These are phyloP conservation scores for Leucocoprinus birnbaumii DNA, from an alignment of 768 basidiomycete genomes.

Conservation along the genomic window DNA sequence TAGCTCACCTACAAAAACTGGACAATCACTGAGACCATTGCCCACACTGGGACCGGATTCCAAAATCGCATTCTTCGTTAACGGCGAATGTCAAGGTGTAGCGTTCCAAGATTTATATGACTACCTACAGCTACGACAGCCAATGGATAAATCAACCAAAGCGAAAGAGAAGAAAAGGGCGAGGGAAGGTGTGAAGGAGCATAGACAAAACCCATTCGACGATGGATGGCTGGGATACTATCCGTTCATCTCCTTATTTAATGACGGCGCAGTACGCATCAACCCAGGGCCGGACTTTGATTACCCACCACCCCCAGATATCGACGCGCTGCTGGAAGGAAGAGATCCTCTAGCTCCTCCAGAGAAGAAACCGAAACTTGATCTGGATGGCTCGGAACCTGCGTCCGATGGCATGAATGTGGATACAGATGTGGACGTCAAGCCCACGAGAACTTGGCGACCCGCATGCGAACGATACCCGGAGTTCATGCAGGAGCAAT, in stretches of 20 bases:
- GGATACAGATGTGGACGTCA: slow-evolving; percentile 6
- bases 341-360: slow-evolving; percentile 5
- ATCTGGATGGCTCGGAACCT: not conserved
- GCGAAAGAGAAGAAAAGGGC: slow-evolving; percentile 60
- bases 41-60: slow-evolving; percentile 65
- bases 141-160: slow-evolving; percentile 53
- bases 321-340: slow-evolving; percentile 59
- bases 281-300: slow-evolving; percentile 91
- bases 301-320: slow-evolving; percentile 74
- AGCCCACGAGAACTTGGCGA: slow-evolving; percentile 58
- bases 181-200: slow-evolving; percentile 70
- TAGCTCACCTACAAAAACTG: slow-evolving; percentile 28
- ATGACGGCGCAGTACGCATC: slow-evolving; percentile 77
- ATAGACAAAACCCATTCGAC: slow-evolving; percentile 83
- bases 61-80: slow-evolving; percentile 85
- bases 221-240: slow-evolving; percentile 96
- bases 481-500: slow-evolving; percentile 85
- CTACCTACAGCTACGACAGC: slow-evolving; percentile 77
- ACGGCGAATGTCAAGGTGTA: slow-evolving; percentile 78
- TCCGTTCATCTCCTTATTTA: slow-evolving; percentile 91
- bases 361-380: not conserved
- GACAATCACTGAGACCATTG: slow-evolving; percentile 55
- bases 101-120: slow-evolving; percentile 91
- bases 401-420: slow-evolving; percentile 5
- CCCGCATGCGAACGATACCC: slow-evolving; percentile 82